Evolutionary conservation across 2,329 filamentous ascomycete genomes (phyloP).

Genomic region (Aspergillus carbonarius): DNA sequence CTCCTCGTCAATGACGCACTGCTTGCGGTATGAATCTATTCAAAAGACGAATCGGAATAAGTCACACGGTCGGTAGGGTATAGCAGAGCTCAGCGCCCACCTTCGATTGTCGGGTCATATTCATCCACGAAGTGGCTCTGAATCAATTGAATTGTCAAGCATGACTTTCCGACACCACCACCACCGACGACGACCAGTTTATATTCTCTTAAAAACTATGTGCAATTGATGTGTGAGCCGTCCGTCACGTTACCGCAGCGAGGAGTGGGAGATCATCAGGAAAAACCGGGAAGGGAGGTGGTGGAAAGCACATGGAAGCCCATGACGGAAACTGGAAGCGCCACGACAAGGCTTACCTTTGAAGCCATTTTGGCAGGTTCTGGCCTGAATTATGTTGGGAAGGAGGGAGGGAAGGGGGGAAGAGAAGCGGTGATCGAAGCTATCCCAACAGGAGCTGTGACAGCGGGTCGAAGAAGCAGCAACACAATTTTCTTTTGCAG

Average conservation of each 20-base stretch:
- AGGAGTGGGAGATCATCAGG: constrained; percentile 1
- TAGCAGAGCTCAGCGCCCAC: constrained; percentile 44
- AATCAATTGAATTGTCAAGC: constrained; percentile 94
- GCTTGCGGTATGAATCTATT: constrained; percentile 97
- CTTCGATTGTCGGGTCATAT: constrained; percentile 99
- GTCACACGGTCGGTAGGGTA: constrained; percentile 16
- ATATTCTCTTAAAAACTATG: constrained; percentile 82
- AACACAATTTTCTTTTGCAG: constrained; percentile 30
- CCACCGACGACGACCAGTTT: constrained; percentile 97
- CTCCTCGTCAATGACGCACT: constrained; percentile 98
- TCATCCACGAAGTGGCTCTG: constrained; percentile 98
- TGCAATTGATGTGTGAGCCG: constrained; percentile 21
- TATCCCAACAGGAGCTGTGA: constrained; percentile 23
- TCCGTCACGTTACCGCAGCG: constrained; percentile 7
- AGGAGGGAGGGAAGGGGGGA: constrained; percentile 10
- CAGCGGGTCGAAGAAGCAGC: constrained; percentile 23
- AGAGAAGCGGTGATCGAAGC: constrained; percentile 22
- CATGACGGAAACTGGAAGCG: neutral
- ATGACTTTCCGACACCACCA: constrained; percentile 98
- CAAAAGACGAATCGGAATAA: constrained; percentile 12
- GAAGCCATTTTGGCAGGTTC: constrained; percentile 28
- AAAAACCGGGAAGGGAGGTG: constrained; percentile 8
- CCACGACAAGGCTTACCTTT: constrained; percentile 24
- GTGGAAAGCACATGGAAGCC: constrained; percentile 3
- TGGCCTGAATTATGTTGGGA: constrained; percentile 11